phyloP scores from a whole-genome alignment of 208 protist genomes.

The Acanthamoeba triangularis region DNA sequence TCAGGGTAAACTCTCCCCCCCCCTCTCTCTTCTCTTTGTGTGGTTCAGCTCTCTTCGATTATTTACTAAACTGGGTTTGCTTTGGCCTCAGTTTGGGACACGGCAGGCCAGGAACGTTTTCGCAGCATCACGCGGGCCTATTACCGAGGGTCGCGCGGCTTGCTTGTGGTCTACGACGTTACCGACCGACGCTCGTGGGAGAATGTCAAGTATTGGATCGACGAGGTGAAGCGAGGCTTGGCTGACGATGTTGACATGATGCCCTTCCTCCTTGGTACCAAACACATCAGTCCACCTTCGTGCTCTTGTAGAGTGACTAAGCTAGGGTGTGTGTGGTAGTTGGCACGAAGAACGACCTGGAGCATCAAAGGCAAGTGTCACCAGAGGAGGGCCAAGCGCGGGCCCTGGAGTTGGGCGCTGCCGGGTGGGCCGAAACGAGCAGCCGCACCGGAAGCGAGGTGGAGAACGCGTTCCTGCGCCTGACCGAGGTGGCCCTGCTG shows the following conservation, averaged over 20 bases:
- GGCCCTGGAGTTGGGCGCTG: neutral
- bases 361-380: neutral
- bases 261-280: neutral
- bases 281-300: too few species aligned
- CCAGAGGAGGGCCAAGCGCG: neutral
- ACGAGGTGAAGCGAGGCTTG: neutral
- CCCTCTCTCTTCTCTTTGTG: too few species aligned
- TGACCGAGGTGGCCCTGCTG: neutral
- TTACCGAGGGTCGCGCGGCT: slow-evolving; percentile 89
- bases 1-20: slow-evolving; percentile 90
- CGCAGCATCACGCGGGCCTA: slow-evolving; percentile 87
- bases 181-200: neutral
- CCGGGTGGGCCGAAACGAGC: neutral
- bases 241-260: neutral
- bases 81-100: slow-evolving; percentile 83
- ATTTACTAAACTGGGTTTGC: neutral
- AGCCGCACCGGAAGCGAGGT: neutral
- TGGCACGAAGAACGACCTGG: neutral
- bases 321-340: neutral
- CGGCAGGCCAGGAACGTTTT: slow-evolving; percentile 91
- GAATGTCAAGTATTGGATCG: neutral
- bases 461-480: neutral
- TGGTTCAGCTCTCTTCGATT: neutral
- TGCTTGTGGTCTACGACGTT: slow-evolving; percentile 86
- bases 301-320: too few species aligned